A percentile compares a stretch with the other conserved stretches of the same genome.
phyloP scores from a whole-genome alignment of 208 protist species.

The Wallacemonas sp. region DNA sequence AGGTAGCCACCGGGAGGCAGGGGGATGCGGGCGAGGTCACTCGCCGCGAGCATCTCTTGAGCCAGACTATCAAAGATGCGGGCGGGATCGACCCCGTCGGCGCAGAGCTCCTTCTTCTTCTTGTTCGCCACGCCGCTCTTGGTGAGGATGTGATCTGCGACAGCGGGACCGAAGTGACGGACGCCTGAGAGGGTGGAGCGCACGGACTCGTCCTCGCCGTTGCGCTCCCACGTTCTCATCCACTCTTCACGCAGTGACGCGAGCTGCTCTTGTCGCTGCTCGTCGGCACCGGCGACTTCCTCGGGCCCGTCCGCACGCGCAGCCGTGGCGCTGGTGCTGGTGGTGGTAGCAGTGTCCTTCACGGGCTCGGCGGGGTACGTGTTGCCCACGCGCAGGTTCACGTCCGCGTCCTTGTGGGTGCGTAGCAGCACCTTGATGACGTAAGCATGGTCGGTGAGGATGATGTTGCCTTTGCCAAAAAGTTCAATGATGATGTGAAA shows the following conservation, averaged over 20 bases:
- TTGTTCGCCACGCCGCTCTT: slow-evolving; percentile 28
- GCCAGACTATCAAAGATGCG: slow-evolving; percentile 39
- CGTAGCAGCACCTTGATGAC: slow-evolving; percentile 93
- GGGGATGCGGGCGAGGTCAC: slow-evolving; percentile 34
- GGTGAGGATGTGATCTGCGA: slow-evolving; percentile 77
- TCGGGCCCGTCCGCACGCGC: neutral
- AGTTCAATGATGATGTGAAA: slow-evolving; percentile 90
- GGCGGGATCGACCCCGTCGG: slow-evolving; percentile 2
- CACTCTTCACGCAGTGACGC: slow-evolving; percentile 39
- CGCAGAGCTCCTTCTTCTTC: slow-evolving; percentile 31
- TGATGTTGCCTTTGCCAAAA: slow-evolving; percentile 95
- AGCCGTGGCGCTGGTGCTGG: neutral
- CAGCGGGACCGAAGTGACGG: slow-evolving; percentile 63
- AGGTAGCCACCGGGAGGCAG: slow-evolving; percentile 62
- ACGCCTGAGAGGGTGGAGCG: slow-evolving; percentile 53
- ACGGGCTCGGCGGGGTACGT: slow-evolving; percentile 62
- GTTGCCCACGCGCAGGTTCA: slow-evolving; percentile 61
- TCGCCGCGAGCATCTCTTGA: slow-evolving; percentile 56
- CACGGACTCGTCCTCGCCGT: slow-evolving; percentile 41
- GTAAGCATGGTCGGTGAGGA: slow-evolving; percentile 94
- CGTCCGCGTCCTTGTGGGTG: slow-evolving; percentile 86
- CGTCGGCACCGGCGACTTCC: neutral
- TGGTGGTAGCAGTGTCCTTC: slow-evolving; percentile 9
- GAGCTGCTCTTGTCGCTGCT: slow-evolving; percentile 15
- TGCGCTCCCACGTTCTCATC: slow-evolving; percentile 39